Conservation (phyloP, 345 rosid genomes). For the Eucalyptus cladocalyx region DNA sequence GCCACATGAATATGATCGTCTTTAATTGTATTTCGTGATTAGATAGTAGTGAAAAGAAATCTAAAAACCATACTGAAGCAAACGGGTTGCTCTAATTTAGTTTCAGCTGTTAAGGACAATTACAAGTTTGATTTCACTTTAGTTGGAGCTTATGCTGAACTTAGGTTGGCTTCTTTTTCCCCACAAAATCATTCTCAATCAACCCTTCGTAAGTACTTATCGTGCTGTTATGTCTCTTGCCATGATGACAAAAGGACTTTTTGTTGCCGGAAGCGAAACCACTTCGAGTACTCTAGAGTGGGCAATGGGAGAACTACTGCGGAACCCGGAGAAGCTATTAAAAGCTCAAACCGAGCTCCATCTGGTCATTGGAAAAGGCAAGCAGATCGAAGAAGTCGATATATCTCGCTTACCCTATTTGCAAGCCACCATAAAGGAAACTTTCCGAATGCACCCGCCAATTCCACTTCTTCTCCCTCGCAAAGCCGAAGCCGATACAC, state of each 20-base stretch:
- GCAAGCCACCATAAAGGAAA: slow-evolving; percentile 37
- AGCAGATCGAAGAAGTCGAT: slow-evolving; percentile 13
- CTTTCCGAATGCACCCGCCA: slow-evolving; percentile 33
- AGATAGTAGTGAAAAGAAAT: not conserved
- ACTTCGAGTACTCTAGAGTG: slow-evolving; percentile 42
- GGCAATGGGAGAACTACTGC: slow-evolving; percentile 43
- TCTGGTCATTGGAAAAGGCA: slow-evolving; percentile 12
- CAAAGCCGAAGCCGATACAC: slow-evolving; percentile 12
- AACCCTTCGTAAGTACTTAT: not conserved
- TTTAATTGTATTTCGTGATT: not conserved
- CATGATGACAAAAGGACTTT: slow-evolving; percentile 10
- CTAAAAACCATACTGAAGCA: not conserved
- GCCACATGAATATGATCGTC: not conserved
- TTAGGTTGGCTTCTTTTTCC: not conserved
- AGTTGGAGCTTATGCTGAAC: not conserved
- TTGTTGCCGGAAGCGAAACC: slow-evolving; percentile 33
- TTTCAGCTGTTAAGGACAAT: not conserved
- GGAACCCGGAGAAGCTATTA: slow-evolving; percentile 3
- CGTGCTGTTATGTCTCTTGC: not conserved
- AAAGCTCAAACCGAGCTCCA: slow-evolving; percentile 24
- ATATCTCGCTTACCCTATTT: slow-evolving; percentile 18
- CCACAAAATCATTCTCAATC: not conserved
- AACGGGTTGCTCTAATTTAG: not conserved
- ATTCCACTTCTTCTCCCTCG: slow-evolving; percentile 23
- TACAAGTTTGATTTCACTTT: not conserved